Evolutionary conservation across 352 stramenopile genomes (phyloP), one percentile per base, ranked within the genome.

Genomic region (Phytophthora hibernalis): DNA sequence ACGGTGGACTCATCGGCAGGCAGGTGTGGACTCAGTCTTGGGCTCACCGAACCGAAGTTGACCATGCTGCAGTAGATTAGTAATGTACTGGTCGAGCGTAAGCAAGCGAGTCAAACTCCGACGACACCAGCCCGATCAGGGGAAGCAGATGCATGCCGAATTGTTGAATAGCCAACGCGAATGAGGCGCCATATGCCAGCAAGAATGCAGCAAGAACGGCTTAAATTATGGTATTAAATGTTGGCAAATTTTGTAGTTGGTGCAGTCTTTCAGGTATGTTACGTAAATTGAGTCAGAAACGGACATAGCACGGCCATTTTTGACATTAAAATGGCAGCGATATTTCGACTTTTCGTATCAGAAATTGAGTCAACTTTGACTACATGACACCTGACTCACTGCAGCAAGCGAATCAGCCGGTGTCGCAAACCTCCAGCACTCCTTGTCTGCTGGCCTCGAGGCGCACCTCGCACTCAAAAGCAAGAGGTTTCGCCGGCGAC

Each of bases 41-140:
- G 26, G 35, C 53, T 10, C 54, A 60, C 62, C 54, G 61, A 60
- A 58, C 62, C 54, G 24, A 70, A 65, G 62, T 60, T 70, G 54
- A 70, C 62, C 31, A 50, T 22, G 40, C 20, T 47, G 58, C 35
- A 9, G 44, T 16, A 24, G 47, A 49, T 65, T 70, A 70, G 54
- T 64, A 31, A 59, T 30, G 54, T 35, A 28, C 40, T n/a, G 43
- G 43, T 50, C 22, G 31, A 56, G 15, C 22, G 48, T 52, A 18
- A 35, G 26, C 60, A 24, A 61, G 54, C 43, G 44, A 50, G 31
- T 22, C 38, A 44, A 21, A 10, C 18, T 8, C 42, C 12, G 31
- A 2, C 9, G 20, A n/a, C n/a, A n/a, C 42, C 43, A 50, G 54
- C 20, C 15, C 40, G 26, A 28, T 24, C 18, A 26, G 24, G 57